Conservation (phyloP, 257 asterid species). For the Solanum sejunctum region DNA sequence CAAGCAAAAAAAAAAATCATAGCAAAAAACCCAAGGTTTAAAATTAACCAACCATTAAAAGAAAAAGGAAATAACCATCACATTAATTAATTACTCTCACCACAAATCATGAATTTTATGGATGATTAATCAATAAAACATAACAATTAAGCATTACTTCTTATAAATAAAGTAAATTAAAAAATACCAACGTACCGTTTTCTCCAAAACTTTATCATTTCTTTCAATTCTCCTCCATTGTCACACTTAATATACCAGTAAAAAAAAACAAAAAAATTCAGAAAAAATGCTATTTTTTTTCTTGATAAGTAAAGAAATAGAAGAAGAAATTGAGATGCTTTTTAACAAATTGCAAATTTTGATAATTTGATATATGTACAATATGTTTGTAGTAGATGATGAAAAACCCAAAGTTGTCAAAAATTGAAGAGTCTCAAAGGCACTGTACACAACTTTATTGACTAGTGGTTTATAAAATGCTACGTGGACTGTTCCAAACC, state of each 20-base stretch:
- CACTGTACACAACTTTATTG: neutral
- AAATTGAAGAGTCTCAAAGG: neutral
- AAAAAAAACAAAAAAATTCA: neutral
- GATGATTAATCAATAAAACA: neutral
- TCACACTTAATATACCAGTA: neutral
- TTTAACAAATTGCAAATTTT: neutral
- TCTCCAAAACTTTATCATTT: neutral
- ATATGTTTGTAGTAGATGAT: neutral
- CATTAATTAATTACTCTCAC: neutral
- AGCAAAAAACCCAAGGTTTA: neutral
- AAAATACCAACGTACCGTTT: neutral
- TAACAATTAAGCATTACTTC: neutral
- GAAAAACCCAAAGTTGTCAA: neutral
- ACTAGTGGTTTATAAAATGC: slow-evolving; percentile 14
- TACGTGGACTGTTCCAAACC: slow-evolving; percentile 23
- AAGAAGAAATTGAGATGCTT: neutral
- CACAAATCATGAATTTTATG: neutral
- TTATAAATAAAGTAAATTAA: neutral
- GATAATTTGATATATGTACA: neutral
- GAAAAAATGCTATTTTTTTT: neutral
- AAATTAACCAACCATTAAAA: neutral
- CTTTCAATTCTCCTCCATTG: neutral
- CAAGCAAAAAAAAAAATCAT: neutral
- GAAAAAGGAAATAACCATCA: neutral
- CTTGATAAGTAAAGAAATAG: neutral